Percentiles rank a stretch among this genome's conserved stretches.
Evolutionary conservation across 192 early-diverging fungal species (phyloP).

Genomic region (Chytriomyces sp.): DNA sequence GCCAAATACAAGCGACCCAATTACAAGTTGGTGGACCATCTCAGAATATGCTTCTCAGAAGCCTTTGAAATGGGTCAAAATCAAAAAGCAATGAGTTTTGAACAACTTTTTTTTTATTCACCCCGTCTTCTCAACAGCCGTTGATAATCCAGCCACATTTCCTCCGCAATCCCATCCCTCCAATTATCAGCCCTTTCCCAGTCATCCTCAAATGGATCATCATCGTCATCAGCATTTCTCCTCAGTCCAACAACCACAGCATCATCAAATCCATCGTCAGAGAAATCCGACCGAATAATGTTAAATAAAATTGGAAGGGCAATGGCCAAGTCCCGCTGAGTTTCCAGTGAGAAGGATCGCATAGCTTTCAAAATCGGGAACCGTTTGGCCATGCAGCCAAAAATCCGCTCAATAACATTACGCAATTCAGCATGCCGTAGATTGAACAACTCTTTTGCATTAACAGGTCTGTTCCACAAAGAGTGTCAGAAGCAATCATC

Average conservation of each 20-base stretch:
- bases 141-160: constrained; percentile 10
- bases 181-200: neutral
- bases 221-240: neutral
- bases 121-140: neutral
- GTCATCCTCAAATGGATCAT: constrained; percentile 8
- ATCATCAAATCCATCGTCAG: too few species aligned
- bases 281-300: constrained; percentile 5
- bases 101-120: neutral
- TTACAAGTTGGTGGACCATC: too few species aligned
- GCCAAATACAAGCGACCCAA: too few species aligned
- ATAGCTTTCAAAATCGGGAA: constrained; percentile 27
- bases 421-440: constrained; percentile 3
- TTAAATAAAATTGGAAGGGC: constrained; percentile 14
- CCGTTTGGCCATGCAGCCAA: constrained; percentile 16
- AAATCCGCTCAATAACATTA: constrained; percentile 22
- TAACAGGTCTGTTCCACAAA: neutral
- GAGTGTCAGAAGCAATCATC: too few species aligned
- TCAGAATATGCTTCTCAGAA: too few species aligned
- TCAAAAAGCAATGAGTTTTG: neutral
- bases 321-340: constrained; percentile 2
- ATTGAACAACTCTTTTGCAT: constrained; percentile 5
- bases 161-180: neutral
- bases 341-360: constrained; percentile 13
- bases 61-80: neutral
- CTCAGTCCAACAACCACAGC: too few species aligned